These are phyloP conservation scores for Aspergillus homomorphus DNA, from an alignment of 495 filamentous ascomycete species.

Conservation along the genomic window DNA sequence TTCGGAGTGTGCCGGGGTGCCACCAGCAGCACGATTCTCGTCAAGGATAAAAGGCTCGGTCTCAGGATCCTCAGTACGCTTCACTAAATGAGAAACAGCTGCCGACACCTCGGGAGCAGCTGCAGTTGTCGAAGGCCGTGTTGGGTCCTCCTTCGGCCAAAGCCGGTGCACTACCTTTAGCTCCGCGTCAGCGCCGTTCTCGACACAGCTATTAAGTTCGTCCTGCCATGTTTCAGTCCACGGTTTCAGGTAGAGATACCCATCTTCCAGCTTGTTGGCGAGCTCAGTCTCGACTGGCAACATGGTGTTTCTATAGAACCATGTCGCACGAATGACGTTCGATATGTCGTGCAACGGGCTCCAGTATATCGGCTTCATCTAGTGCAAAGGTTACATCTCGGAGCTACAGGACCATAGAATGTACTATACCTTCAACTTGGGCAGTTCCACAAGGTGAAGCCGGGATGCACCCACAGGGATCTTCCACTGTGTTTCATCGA, in stretches of 20 bases:
- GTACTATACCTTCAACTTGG: slow-evolving; percentile 42
- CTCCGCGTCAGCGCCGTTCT: slow-evolving; percentile 86
- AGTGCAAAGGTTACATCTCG: slow-evolving; percentile 23
- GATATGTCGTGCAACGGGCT: slow-evolving; percentile 90
- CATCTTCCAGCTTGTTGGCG: slow-evolving; percentile 86
- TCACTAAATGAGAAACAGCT: slow-evolving; percentile 8
- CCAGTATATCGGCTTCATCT: slow-evolving; percentile 99
- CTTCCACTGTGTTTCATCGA: slow-evolving; percentile 24
- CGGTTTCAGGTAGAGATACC: slow-evolving; percentile 79
- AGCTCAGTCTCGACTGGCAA: slow-evolving; percentile 81
- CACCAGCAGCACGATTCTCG: slow-evolving; percentile 46
- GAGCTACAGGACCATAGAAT: neutral
- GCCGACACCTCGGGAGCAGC: slow-evolving; percentile 22
- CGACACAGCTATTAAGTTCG: slow-evolving; percentile 84
- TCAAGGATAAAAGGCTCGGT: slow-evolving; percentile 18
- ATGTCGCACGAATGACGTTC: slow-evolving; percentile 79
- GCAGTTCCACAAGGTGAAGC: slow-evolving; percentile 58
- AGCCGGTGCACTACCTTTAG: slow-evolving; percentile 80
- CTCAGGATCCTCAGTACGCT: slow-evolving; percentile 8
- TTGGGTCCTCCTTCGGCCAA: slow-evolving; percentile 61
- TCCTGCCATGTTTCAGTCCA: slow-evolving; percentile 94
- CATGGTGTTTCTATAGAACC: slow-evolving; percentile 97
- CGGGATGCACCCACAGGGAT: slow-evolving; percentile 76
- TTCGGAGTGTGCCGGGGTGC: slow-evolving; percentile 25
- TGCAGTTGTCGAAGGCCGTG: slow-evolving; percentile 29